Percentiles rank a stretch among this genome's conserved stretches.
Evolutionary conservation across 2,329 filamentous ascomycete genomes (phyloP).

Genomic region (Leptographium wingfieldii): DNA sequence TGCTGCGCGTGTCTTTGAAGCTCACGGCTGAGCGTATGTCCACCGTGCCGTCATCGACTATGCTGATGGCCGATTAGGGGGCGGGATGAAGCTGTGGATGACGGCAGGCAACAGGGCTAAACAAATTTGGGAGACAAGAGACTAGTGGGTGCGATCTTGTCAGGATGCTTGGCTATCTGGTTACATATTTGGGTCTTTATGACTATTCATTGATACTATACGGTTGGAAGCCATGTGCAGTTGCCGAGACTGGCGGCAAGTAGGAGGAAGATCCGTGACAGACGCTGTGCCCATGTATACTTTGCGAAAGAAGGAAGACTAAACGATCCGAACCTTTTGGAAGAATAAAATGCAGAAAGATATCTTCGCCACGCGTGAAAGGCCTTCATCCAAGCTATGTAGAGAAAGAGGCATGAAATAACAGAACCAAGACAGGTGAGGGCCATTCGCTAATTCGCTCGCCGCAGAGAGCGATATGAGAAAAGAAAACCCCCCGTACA

Average conservation of each 20-base stretch:
- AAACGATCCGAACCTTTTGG: neutral
- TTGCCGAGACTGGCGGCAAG: neutral
- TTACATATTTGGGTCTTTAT: neutral
- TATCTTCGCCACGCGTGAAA: neutral
- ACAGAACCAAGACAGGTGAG: neutral
- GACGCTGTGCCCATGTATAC: neutral
- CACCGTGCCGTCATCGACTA: constrained; percentile 13
- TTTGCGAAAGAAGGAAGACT: neutral
- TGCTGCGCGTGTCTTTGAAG: constrained; percentile 81
- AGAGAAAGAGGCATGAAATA: neutral
- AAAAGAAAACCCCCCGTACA: neutral
- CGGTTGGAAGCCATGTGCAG: neutral
- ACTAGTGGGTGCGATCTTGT: too few species aligned
- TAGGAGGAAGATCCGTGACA: neutral
- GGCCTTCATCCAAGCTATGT: constrained; percentile 2
- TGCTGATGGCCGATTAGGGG: constrained; percentile 11
- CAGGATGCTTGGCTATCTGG: too few species aligned
- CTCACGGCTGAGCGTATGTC: constrained; percentile 85
- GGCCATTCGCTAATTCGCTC: neutral
- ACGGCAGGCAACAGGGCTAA: neutral
- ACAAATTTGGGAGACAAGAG: neutral
- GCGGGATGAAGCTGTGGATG: neutral
- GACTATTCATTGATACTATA: neutral
- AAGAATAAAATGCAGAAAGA: neutral
- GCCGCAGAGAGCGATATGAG: neutral